Base-by-base conservation (phyloP, 352 stramenopile species). In the Globisporangium spinosum region DNA sequence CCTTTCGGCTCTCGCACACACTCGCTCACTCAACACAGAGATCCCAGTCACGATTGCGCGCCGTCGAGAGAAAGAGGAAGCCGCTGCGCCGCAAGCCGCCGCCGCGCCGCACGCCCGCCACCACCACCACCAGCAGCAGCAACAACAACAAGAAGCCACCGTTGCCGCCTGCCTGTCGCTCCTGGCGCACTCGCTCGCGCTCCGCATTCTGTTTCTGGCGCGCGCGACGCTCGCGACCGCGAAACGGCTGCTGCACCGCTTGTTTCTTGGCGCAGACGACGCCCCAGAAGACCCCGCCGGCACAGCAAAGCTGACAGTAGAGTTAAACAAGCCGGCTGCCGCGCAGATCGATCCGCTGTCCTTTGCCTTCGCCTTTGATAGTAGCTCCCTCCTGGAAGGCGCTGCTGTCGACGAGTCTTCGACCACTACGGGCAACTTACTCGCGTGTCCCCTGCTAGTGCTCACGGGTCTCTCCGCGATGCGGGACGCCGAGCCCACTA, bases 161-260 rank as follows among this genome's bases (percentile, higher is more conserved):
- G 35, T 45, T 5, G 54, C n/a, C 10, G 38, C 20, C 38, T 61
- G 55, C 53, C 57, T 65, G 49, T 61, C 62, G 63, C 57, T 62
- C 57, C 61, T 72, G 66, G 49, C 54, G 73, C 60, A 62, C 56
- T 25, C 49, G n/a, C 51, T 68, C 64, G 61, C 64, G 51, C 62
- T 69, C 38, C 32, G 65, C 27, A 61, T 67, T 74, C 72, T 65
- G 58, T 68, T 76, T 68, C 64, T 66, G 63, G 67, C 68, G 62
- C 74, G 75, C 71, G 69, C 63, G 62, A 62, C 65, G 8, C 43
- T 70, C 65, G 32, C 35, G 34, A 34, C 23, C 17, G 29, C 15
- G 20, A 64, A 70, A 55, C 56, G n/a, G 3, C 45, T 65, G 7
- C 1, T 64, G 7, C 43, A 49, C 35, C 54, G 63, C 38, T 47